phyloP scores from a whole-genome alignment of 495 filamentous ascomycete genomes.

The Podospora didyma region DNA sequence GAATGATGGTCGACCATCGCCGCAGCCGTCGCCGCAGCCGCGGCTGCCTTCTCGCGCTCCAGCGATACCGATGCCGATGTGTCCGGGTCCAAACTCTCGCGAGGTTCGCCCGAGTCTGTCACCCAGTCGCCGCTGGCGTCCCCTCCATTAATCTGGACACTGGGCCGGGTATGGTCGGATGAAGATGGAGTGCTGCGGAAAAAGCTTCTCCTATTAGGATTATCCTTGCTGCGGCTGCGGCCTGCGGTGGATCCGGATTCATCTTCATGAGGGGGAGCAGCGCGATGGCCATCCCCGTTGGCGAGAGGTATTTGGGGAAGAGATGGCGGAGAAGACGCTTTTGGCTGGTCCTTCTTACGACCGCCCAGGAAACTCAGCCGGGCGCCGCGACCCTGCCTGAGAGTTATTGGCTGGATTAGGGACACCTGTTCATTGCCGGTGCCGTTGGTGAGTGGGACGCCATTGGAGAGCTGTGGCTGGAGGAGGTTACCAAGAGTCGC shows the following conservation, averaged over 20 bases:
- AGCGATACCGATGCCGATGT: neutral
- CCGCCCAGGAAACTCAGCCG: constrained; percentile 47
- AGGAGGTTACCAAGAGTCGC: constrained; percentile 15
- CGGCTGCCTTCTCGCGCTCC: constrained; percentile 11
- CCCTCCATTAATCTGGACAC: constrained; percentile 26
- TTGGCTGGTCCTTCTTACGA: constrained; percentile 33
- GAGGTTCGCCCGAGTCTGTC: constrained; percentile 12
- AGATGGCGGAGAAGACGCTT: neutral
- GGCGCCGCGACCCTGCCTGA: constrained; percentile 40
- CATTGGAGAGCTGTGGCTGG: constrained; percentile 18
- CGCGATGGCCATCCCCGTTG: constrained; percentile 20
- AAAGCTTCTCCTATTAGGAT: constrained; percentile 27
- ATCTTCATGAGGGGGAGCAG: neutral
- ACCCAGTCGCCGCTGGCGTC: constrained; percentile 25
- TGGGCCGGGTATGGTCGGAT: constrained; percentile 14
- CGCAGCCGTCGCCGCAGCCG: neutral
- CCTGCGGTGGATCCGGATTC: neutral
- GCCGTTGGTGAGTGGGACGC: constrained; percentile 24
- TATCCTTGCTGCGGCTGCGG: constrained; percentile 25
- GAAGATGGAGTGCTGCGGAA: constrained; percentile 21
- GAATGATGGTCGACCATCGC: neutral
- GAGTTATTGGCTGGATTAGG: constrained; percentile 31
- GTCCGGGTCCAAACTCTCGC: constrained; percentile 9
- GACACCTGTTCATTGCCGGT: constrained; percentile 37
- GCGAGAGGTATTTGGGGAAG: constrained; percentile 1